Evolutionary conservation across 768 basidiomycete genomes (phyloP).

Genomic region (Lactarius evosmus): DNA sequence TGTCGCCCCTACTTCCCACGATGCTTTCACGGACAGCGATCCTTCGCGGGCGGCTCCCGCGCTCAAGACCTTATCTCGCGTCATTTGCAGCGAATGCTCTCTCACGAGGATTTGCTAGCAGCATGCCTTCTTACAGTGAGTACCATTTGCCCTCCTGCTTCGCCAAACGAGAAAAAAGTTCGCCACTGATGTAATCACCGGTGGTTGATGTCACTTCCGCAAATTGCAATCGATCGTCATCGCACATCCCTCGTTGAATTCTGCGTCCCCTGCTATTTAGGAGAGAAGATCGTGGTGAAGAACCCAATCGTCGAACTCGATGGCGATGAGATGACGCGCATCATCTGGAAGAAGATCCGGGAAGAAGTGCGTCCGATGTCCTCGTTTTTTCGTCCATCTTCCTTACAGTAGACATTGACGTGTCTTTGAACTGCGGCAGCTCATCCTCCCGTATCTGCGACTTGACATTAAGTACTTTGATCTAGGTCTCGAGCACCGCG

Average conservation of each 20-base stretch:
- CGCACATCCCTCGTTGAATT: not conserved
- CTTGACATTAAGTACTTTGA: conserved; percentile 98
- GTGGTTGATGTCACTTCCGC: not conserved
- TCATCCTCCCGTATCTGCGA: conserved; percentile 93
- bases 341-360: conserved; percentile 98
- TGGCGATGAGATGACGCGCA: conserved; percentile 98
- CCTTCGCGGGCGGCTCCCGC: conserved; percentile 16
- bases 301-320: conserved; percentile 95
- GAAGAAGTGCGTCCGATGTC: conserved; percentile 67
- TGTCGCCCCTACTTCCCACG: conserved; percentile 14
- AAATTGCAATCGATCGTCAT: not conserved
- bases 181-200: not conserved
- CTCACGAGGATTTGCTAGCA: conserved; percentile 24
- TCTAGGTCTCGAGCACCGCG: conserved; percentile 91
- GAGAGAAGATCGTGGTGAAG: conserved; percentile 67
- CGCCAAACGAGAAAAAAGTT: not conserved
- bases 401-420: not conserved
- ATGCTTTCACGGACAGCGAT: conserved; percentile 19
- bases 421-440: conserved; percentile 42
- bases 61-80: conserved; percentile 4
- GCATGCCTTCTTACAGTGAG: conserved; percentile 23
- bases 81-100: conserved; percentile 3
- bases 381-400: no score
- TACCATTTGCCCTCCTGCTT: not conserved
- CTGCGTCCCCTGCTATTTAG: conserved; percentile 7